Conservation (phyloP, 495 filamentous ascomycete species). For the Astrocystis sublimbata region DNA sequence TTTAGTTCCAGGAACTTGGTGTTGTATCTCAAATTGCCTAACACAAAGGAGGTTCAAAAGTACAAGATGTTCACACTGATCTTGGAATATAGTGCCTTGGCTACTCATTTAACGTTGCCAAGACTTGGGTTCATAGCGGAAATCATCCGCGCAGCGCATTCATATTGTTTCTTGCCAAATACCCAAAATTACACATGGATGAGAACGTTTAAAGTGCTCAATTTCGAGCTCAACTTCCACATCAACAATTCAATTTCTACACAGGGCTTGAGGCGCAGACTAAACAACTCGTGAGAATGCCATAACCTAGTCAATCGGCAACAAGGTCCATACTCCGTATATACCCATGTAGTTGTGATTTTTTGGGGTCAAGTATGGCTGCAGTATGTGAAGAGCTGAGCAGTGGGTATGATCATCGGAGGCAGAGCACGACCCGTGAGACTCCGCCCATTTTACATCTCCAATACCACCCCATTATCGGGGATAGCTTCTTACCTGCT, state of each 20-base stretch:
- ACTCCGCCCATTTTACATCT: conserved; percentile 1
- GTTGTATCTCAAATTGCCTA: neutral
- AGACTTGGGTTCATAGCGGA: neutral
- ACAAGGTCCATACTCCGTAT: too few relatives aligned
- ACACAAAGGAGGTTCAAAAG: neutral
- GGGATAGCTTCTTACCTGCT: neutral
- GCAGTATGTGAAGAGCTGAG: too few relatives aligned
- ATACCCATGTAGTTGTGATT: too few relatives aligned
- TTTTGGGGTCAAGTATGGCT: too few relatives aligned
- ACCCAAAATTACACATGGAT: too few relatives aligned
- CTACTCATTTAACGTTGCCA: neutral
- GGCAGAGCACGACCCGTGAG: too few relatives aligned
- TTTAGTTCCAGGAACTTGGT: neutral
- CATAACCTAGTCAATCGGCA: too few relatives aligned
- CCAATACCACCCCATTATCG: neutral
- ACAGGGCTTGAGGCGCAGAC: too few relatives aligned
- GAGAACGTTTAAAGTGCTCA: neutral
- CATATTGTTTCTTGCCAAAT: neutral
- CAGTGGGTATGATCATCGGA: too few relatives aligned
- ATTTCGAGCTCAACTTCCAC: too few relatives aligned
- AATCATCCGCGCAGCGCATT: neutral
- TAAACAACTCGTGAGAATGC: too few relatives aligned
- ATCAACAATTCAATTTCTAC: too few relatives aligned
- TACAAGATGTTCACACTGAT: neutral
- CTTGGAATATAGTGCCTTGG: neutral